phyloP scores from a whole-genome alignment of 116 monocot species.

The Posidonia oceanica region DNA sequence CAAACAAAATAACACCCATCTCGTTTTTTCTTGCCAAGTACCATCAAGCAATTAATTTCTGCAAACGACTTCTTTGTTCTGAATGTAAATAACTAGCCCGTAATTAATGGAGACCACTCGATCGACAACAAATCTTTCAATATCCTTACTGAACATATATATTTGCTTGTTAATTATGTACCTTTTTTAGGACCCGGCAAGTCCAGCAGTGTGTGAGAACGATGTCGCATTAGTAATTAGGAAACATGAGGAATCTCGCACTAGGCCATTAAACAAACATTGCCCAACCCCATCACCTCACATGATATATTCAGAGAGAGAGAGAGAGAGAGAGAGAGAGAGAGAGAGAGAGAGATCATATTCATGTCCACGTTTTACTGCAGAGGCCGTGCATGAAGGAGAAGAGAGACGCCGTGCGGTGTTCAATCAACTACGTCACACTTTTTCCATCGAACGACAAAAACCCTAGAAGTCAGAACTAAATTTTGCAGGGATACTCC shows the following conservation, averaged over 20 bases:
- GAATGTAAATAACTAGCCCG: no score
- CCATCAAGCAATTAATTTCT: no score
- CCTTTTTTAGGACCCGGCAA: no score
- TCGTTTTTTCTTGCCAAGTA: no score
- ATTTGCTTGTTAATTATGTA: no score
- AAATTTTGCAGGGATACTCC: no score
- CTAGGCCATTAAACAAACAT: not conserved
- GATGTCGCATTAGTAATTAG: not conserved
- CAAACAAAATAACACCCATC: no score
- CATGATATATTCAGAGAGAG: not conserved
- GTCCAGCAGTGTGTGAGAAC: no score
- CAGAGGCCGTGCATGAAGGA: not conserved
- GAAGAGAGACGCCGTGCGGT: slow-evolving; percentile 9
- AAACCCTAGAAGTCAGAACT: not conserved
- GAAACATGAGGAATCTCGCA: not conserved
- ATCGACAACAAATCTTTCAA: not conserved
- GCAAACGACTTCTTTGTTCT: no score
- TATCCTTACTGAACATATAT: no score
- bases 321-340: not conserved
- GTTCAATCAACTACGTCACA: slow-evolving; percentile 12
- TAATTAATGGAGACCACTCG: not conserved
- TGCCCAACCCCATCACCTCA: not conserved
- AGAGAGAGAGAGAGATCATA: not conserved
- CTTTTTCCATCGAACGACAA: not conserved
- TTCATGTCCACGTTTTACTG: not conserved